Percentiles rank a stretch among this genome's conserved stretches.
Conservation (phyloP, 2,329 filamentous ascomycete species). For the Colletotrichum camelliae region DNA sequence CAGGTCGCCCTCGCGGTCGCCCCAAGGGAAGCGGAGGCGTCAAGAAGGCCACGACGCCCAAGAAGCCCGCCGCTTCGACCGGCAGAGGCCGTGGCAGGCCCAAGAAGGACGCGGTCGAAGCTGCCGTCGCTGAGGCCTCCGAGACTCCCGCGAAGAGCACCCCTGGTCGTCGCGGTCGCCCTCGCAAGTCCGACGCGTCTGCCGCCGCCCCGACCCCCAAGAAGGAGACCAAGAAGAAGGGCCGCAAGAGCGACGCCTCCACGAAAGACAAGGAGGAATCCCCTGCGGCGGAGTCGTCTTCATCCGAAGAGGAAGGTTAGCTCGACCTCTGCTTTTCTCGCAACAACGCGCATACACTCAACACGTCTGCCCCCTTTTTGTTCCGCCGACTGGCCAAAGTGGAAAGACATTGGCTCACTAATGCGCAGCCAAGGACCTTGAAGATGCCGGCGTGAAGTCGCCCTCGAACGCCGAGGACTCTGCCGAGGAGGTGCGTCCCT, state of each 20-base stretch:
- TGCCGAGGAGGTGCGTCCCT: conserved; percentile 15
- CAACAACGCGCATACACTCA: neutral
- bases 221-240: conserved; percentile 28
- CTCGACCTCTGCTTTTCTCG: neutral
- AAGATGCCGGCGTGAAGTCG: neutral
- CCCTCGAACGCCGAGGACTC: conserved; percentile 7
- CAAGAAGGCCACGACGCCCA: conserved; percentile 26
- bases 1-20: conserved; percentile 53
- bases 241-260: conserved; percentile 15
- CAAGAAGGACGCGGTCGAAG: conserved; percentile 28
- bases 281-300: neutral
- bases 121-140: neutral
- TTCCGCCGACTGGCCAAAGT: neutral
- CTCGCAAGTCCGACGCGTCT: conserved; percentile 31
- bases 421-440: neutral
- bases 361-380: neutral
- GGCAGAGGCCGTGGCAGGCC: conserved; percentile 34
- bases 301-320: conserved; percentile 20
- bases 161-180: conserved; percentile 34
- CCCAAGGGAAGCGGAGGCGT: conserved; percentile 46
- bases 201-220: conserved; percentile 28
- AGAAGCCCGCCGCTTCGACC: conserved; percentile 11
- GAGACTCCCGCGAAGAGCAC: conserved; percentile 4
- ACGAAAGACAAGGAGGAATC: conserved; percentile 2
- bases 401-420: neutral